Evolutionary conservation across 2,329 filamentous ascomycete species (phyloP).

Genomic region (Ceratocystiopsis sp.): DNA sequence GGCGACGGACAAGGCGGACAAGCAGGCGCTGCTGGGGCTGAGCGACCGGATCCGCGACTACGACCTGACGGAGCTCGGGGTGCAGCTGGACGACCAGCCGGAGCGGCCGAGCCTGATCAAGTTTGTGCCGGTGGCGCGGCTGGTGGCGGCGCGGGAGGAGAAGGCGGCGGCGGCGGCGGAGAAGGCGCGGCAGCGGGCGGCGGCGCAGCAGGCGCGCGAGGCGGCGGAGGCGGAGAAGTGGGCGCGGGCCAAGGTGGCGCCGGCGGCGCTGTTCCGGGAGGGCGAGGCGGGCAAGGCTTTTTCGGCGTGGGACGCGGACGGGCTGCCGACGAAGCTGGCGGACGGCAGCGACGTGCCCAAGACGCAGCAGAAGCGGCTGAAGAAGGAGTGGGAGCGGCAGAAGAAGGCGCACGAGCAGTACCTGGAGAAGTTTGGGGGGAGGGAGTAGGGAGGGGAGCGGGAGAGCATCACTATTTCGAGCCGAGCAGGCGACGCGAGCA

Average conservation of each 20-base stretch:
- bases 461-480: too few relatives aligned
- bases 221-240: slow-evolving; percentile 12
- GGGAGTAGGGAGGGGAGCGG: too few relatives aligned
- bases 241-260: slow-evolving; percentile 14
- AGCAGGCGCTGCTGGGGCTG: slow-evolving; percentile 29
- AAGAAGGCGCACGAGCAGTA: slow-evolving; percentile 48
- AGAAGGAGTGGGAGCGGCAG: slow-evolving; percentile 55
- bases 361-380: slow-evolving; percentile 45
- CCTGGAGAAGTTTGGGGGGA: slow-evolving; percentile 9
- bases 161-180: slow-evolving; percentile 34
- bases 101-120: slow-evolving; percentile 43
- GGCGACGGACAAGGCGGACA: slow-evolving; percentile 4
- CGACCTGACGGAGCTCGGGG: slow-evolving; percentile 46
- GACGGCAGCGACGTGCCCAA: slow-evolving; percentile 50
- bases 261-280: slow-evolving; percentile 17
- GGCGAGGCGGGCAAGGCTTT: slow-evolving; percentile 38
- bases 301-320: slow-evolving; percentile 48
- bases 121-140: slow-evolving; percentile 37
- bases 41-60: slow-evolving; percentile 49
- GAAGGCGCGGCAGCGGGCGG: slow-evolving; percentile 24
- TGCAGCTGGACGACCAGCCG: slow-evolving; percentile 54
- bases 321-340: slow-evolving; percentile 42
- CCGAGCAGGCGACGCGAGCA: too few relatives aligned
- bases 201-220: slow-evolving; percentile 27
- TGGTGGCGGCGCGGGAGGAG: slow-evolving; percentile 35